A percentile compares a stretch with the other conserved stretches of the same genome.
Evolutionary conservation across 768 basidiomycete species (phyloP).

Genomic region (Glaciozyma martinii): DNA sequence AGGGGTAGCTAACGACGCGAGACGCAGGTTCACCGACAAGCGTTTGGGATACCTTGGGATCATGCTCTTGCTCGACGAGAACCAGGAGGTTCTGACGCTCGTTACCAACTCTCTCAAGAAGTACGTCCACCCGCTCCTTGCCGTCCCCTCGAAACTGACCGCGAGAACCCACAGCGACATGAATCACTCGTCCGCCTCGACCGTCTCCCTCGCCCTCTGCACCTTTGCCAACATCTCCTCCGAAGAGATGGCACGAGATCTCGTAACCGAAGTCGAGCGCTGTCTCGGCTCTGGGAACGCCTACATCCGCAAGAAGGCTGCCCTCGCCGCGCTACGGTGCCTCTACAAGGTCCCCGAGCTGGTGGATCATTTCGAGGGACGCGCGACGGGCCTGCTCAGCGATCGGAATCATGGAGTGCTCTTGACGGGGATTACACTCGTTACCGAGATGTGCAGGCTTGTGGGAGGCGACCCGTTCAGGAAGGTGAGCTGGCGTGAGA

Average conservation of each 20-base stretch:
- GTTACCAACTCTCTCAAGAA: constrained; percentile 98
- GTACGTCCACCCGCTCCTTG: constrained; percentile 45
- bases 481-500: constrained; percentile 51
- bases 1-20: background rate
- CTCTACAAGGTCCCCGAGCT: constrained; percentile 95
- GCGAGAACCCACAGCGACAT: constrained; percentile 60
- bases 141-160: background rate
- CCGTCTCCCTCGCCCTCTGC: constrained; percentile 89
- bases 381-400: constrained; percentile 80
- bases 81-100: constrained; percentile 89
- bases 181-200: constrained; percentile 99
- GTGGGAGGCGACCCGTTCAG: constrained; percentile 78
- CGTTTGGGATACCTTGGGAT: constrained; percentile 92
- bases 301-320: constrained; percentile 98
- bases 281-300: constrained; percentile 93
- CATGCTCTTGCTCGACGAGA: constrained; percentile 94
- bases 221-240: constrained; percentile 99
- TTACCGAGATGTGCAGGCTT: constrained; percentile 83
- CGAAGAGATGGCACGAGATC: constrained; percentile 98
- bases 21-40: constrained; percentile 88
- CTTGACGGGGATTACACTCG: constrained; percentile 84
- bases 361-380: constrained; percentile 77
- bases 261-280: constrained; percentile 96
- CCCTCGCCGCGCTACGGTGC: constrained; percentile 85
- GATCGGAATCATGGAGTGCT: constrained; percentile 97